Evolutionary conservation across 331 rosid species (phyloP).

Genomic region (Saraca asoca): DNA sequence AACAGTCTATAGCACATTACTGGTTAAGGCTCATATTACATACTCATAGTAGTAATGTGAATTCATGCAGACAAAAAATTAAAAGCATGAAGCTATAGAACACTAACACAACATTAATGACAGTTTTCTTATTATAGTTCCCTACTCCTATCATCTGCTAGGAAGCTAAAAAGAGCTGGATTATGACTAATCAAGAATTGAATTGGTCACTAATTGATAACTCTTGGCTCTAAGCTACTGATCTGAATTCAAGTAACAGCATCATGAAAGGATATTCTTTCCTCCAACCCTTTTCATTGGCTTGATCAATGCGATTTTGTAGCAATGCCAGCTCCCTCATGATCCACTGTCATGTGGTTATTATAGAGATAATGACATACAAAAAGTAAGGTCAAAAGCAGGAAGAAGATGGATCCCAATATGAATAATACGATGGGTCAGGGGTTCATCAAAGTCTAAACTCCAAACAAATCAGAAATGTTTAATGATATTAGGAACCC

Average conservation of each 20-base stretch:
- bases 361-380: slow-evolving; percentile 20
- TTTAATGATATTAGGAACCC: neutral
- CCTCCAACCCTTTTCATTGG: slow-evolving; percentile 91
- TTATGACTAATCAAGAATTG: slow-evolving; percentile 25
- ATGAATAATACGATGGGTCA: neutral
- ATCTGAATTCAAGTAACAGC: slow-evolving; percentile 15
- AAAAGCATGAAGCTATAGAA: slow-evolving; percentile 6
- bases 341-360: slow-evolving; percentile 62
- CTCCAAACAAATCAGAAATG: slow-evolving; percentile 5
- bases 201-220: slow-evolving; percentile 29
- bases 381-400: slow-evolving; percentile 5
- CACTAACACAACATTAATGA: neutral
- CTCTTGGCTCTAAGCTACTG: slow-evolving; percentile 11
- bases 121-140: neutral
- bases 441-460: slow-evolving; percentile 15
- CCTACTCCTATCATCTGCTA: neutral
- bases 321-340: slow-evolving; percentile 55
- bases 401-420: slow-evolving; percentile 22
- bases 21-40: slow-evolving; percentile 50
- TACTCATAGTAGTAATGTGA: slow-evolving; percentile 9
- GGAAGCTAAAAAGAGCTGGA: neutral
- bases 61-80: neutral
- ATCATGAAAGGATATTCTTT: slow-evolving; percentile 76
- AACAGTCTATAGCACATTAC: slow-evolving; percentile 44
- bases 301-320: slow-evolving; percentile 69